Evolutionary conservation across 257 asterid species (phyloP).

Genomic region (Jacaranda mimosifolia): DNA sequence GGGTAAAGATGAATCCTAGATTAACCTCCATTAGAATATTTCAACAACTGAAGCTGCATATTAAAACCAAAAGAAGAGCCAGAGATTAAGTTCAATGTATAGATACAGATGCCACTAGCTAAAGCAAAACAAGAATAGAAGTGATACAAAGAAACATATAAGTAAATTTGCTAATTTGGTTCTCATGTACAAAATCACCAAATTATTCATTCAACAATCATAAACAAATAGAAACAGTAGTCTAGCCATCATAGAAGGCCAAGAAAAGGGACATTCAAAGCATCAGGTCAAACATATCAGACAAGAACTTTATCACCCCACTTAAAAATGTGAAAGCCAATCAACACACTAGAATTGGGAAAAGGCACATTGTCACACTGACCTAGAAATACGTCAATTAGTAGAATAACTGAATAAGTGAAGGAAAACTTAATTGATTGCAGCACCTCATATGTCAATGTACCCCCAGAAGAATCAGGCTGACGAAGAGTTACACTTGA

Average conservation of each 20-base stretch:
- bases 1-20: background rate
- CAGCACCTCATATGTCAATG: slow-evolving; percentile 82
- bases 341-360: background rate
- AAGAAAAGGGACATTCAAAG: background rate
- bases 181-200: background rate
- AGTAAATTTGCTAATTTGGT: too few relatives aligned
- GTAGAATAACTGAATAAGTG: background rate
- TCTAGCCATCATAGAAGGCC: background rate
- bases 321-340: background rate
- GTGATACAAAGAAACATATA: too few relatives aligned
- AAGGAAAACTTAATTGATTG: background rate
- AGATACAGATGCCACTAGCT: background rate
- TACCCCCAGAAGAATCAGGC: slow-evolving; percentile 91
- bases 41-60: too few relatives aligned
- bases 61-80: too few relatives aligned
- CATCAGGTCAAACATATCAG: background rate
- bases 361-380: background rate
- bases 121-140: too few relatives aligned
- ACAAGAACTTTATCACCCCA: background rate
- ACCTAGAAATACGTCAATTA: background rate
- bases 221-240: background rate
- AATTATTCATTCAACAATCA: background rate
- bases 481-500: slow-evolving; percentile 88
- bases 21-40: background rate
- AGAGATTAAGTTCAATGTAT: too few relatives aligned